phyloP scores from a whole-genome alignment of 106 monocot genomes.

The Dioscorea zingiberensis region DNA sequence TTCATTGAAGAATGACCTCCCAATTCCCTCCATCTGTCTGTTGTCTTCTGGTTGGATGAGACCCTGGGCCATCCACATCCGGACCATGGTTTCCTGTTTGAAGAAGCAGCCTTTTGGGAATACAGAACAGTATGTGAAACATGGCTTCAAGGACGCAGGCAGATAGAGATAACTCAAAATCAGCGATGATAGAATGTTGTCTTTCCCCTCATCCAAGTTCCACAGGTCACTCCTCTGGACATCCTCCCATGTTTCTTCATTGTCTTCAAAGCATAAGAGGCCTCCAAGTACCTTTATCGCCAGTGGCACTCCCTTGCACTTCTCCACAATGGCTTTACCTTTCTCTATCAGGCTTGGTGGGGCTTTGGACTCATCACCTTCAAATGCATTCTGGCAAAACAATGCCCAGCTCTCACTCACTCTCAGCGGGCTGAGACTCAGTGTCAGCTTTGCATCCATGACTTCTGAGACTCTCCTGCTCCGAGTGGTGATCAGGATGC shows the following conservation, averaged over 20 bases:
- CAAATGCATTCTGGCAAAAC: conserved; percentile 11
- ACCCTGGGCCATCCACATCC: conserved; percentile 9
- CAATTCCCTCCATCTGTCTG: background rate
- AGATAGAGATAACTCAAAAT: conserved; percentile 6
- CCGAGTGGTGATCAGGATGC: conserved; percentile 3
- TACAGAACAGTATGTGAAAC: conserved; percentile 1
- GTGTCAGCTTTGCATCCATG: background rate
- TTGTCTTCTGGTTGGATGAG: background rate
- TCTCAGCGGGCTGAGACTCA: background rate
- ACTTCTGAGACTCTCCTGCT: background rate
- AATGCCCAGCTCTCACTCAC: conserved; percentile 10
- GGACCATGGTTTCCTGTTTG: background rate
- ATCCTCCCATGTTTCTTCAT: conserved; percentile 1
- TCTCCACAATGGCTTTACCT: conserved; percentile 14
- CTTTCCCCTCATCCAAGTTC: background rate
- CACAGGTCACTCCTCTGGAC: background rate
- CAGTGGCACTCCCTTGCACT: conserved; percentile 11
- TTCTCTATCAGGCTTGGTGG: background rate
- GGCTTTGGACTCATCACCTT: background rate
- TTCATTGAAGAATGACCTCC: background rate
- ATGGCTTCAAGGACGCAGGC: conserved; percentile 1
- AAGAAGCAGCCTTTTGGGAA: conserved; percentile 8
- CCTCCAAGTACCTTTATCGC: conserved; percentile 11
- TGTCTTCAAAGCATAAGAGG: background rate
- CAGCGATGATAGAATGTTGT: background rate